A percentile compares a stretch with the other conserved stretches of the same genome.
Conservation (phyloP, 495 filamentous ascomycete species). For the Tricharina praecox region DNA sequence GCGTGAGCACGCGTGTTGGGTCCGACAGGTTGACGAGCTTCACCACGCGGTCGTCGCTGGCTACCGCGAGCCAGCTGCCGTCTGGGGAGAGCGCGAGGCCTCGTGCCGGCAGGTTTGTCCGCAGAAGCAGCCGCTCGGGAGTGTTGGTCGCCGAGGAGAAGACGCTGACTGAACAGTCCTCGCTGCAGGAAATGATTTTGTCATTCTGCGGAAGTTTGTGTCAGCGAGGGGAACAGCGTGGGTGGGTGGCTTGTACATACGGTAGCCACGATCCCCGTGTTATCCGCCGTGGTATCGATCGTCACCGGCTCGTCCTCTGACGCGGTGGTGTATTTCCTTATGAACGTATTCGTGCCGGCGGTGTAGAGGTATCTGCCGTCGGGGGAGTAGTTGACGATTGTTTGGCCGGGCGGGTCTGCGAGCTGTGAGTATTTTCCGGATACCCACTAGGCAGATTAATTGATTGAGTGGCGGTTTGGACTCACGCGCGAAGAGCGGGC, state of each 20-base stretch:
- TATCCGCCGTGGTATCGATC: slow-evolving; percentile 70
- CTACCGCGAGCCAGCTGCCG: slow-evolving; percentile 77
- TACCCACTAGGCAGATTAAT: too few relatives aligned
- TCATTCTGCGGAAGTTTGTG: slow-evolving; percentile 47
- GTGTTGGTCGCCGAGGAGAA: slow-evolving; percentile 62
- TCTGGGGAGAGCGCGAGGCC: slow-evolving; percentile 75
- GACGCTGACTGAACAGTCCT: slow-evolving; percentile 82
- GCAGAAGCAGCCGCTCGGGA: slow-evolving; percentile 63
- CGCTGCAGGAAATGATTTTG: slow-evolving; percentile 71
- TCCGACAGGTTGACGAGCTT: slow-evolving; percentile 72
- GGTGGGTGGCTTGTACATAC: too few relatives aligned
- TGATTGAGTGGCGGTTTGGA: background rate
- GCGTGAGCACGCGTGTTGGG: slow-evolving; percentile 51
- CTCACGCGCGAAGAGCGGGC: slow-evolving; percentile 5
- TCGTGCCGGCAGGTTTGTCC: slow-evolving; percentile 65
- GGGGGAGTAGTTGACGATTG: slow-evolving; percentile 50
- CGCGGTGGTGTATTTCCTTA: slow-evolving; percentile 77
- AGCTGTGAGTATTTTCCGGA: background rate
- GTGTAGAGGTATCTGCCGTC: slow-evolving; percentile 59
- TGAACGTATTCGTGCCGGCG: slow-evolving; percentile 73
- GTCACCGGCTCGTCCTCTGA: slow-evolving; percentile 79
- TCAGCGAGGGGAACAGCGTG: too few relatives aligned
- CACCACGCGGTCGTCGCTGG: slow-evolving; percentile 85
- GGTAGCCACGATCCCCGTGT: slow-evolving; percentile 60
- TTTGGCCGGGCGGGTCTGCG: slow-evolving; percentile 50